A percentile compares a stretch with the other conserved stretches of the same genome.
Evolutionary conservation across 1,284 basidiomycete species (phyloP).

Genomic region (Rhizopogon parksii): DNA sequence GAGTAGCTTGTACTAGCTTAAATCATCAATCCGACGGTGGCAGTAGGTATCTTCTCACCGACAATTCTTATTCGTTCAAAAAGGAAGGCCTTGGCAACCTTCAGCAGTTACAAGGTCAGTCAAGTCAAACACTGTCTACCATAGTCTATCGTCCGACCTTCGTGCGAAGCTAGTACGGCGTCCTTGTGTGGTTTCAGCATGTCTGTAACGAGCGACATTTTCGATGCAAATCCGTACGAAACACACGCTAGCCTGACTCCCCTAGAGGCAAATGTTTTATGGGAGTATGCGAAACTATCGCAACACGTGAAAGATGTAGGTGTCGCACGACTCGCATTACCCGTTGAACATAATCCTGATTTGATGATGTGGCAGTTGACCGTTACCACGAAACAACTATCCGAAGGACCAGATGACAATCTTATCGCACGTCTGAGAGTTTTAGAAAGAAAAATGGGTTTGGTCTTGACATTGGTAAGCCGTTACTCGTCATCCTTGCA

Average conservation of each 20-base stretch:
- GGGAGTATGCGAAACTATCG: conserved; percentile 74
- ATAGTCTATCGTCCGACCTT: too few relatives aligned
- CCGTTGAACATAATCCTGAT: background rate
- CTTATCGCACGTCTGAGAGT: conserved; percentile 76
- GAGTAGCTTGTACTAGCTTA: too few relatives aligned
- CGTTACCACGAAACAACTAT: conserved; percentile 49
- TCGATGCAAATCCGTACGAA: conserved; percentile 60
- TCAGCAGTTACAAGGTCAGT: too few relatives aligned
- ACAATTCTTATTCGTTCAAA: too few relatives aligned
- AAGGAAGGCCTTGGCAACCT: too few relatives aligned
- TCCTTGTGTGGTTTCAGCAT: conserved; percentile 8
- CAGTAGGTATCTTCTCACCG: too few relatives aligned
- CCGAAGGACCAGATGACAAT: conserved; percentile 64
- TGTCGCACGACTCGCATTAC: background rate
- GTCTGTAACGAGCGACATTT: conserved; percentile 36
- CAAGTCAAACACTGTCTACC: too few relatives aligned
- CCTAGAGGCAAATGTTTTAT: conserved; percentile 65
- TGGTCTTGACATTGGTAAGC: conserved; percentile 78
- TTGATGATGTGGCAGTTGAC: conserved; percentile 38
- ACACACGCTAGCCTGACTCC: conserved; percentile 54
- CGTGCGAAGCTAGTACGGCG: background rate
- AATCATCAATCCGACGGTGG: too few relatives aligned
- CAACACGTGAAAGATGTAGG: conserved; percentile 65
- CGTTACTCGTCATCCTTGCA: conserved; percentile 21
- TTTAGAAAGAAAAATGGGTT: conserved; percentile 91